Evolutionary conservation across 768 basidiomycete species (phyloP), one percentile per base, ranked within the genome.

Genomic region (Tulasnella sp.): DNA sequence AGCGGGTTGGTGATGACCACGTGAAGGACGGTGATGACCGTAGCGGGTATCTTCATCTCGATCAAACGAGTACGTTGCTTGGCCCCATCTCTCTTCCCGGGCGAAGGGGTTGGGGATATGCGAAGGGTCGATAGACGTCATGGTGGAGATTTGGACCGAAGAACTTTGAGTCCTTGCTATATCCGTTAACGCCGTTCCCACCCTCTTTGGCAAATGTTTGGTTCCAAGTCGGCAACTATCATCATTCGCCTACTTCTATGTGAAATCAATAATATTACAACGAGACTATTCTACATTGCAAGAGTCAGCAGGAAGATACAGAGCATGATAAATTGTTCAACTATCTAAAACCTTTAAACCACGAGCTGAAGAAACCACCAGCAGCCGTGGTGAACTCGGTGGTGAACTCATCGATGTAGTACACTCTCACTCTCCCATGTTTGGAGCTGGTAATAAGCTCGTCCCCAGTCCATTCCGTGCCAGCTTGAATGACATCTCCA

Each of bases 81-180:
- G 58, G 20, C 77, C 77, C 77, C 77, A 78, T 64, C 58, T 46
- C 4, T 78, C 42, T 8, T 28, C 54, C 24, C n/a, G 69, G 18
- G 12, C 34, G 54, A 78, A 78, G 34, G 77, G 77, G 54, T 78
- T 78, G 31, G 77, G 77, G 64, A 78, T 78, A n/a, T 78, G 77
- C 24, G 77, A 78, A 64, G 77, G 77, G 64, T 78, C 77, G 34
- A 78, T 16, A 20, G 77, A 54, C 77, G 77, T 78, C 77, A 78
- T 75, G 73, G 44, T 76, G 11, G 75, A 42, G 75, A 54, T 42
- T 48, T 76, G 44, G 75, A 48, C 60, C 37, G 60, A 24, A 64
- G 60, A 64, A 64, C 60, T 64, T 31, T 64, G 60, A 8, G 60
- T n/a, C 31, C 4, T 24, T 12, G 24, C 8, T 64, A 28, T 64